Conservation (phyloP, 2,329 filamentous ascomycete species). For the Didymella arachidicola region DNA sequence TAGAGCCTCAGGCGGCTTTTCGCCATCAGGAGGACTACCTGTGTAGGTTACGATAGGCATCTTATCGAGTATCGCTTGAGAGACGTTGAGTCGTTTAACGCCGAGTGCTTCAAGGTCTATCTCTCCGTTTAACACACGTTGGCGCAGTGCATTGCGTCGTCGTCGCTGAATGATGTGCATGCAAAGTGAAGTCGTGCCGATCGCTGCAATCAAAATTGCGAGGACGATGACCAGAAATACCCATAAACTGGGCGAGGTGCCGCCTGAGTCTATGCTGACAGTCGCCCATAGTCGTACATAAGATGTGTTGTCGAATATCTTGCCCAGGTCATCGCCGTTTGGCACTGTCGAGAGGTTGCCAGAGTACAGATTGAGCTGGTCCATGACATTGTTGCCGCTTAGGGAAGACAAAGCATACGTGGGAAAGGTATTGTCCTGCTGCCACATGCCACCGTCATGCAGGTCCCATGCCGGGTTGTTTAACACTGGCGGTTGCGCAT, state of each 20-base stretch:
- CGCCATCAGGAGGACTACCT: slow-evolving; percentile 15
- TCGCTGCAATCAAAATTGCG: slow-evolving; percentile 72
- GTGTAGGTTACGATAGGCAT: slow-evolving; percentile 83
- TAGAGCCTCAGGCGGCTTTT: slow-evolving; percentile 30
- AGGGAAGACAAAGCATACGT: slow-evolving; percentile 80
- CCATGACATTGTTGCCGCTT: slow-evolving; percentile 73
- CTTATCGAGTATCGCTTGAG: slow-evolving; percentile 71
- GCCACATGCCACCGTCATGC: slow-evolving; percentile 75
- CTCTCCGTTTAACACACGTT: slow-evolving; percentile 77
- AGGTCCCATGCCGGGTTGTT: slow-evolving; percentile 75
- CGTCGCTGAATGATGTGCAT: slow-evolving; percentile 82
- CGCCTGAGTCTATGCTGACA: slow-evolving; percentile 61
- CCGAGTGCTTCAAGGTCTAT: slow-evolving; percentile 87
- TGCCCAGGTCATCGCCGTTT: slow-evolving; percentile 49
- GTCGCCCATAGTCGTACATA: slow-evolving; percentile 61
- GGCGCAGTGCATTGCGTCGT: slow-evolving; percentile 71
- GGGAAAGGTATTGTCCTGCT: slow-evolving; percentile 73
- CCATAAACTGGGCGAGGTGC: slow-evolving; percentile 77
- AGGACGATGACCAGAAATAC: slow-evolving; percentile 75
- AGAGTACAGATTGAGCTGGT: slow-evolving; percentile 77
- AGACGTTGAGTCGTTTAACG: slow-evolving; percentile 82
- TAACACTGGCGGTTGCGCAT: slow-evolving; percentile 69
- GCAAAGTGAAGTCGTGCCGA: slow-evolving; percentile 69
- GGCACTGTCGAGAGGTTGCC: slow-evolving; percentile 68
- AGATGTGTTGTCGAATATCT: slow-evolving; percentile 51